Evolutionary conservation across 352 stramenopile species (phyloP), one percentile per base, ranked within the genome.

Genomic region (Chrysophaeum taylorii): DNA sequence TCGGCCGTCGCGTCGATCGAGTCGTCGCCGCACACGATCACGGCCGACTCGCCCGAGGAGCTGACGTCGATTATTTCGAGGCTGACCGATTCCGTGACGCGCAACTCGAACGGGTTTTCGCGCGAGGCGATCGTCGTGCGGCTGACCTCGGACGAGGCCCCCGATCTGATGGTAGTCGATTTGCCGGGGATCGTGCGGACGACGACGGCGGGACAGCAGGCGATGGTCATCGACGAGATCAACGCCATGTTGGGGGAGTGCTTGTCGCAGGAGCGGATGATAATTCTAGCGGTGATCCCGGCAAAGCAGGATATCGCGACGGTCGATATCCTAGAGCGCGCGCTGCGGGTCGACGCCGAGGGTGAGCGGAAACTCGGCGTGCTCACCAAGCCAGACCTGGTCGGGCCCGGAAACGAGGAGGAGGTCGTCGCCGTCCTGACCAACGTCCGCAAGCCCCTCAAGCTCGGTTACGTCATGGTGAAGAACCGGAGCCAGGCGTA

Each of bases 291-390:
- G 2, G 83, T 92, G 27, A 84, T 91, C 12, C 86, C 85, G 4
- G 78, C 84, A 18, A 91, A 90, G 57, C 83, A 90, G 39, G 86
- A 91, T 54, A 84, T 92, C 69, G 84, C 89, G 53, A 92, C 88
- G 60, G 85, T 84, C 21, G 84, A 89, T 72, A 88, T 91, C 45
- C 60, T 92, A 29, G 82, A 89, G 70, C 76, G 79, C 14, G 85
- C 86, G 0, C 74, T 82, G 61, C 23, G 83, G 43, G 85, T 83
- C 14, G 87, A 93, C 73, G 76, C 82, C 2, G 70, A 77, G 12
- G 87, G 85, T 12, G 77, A 78, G 33, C 82, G 87, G 23, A 93
- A 85, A 0, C 89, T 93, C 69, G 85, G 84, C 0, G 85, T 93
- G 2, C 79, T 93, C 60, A 93, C 87, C 21, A 92, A 92, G 78